Base-by-base conservation (phyloP, 2,329 filamentous ascomycete genomes). In the Ceratocystis cacaofunesta region DNA sequence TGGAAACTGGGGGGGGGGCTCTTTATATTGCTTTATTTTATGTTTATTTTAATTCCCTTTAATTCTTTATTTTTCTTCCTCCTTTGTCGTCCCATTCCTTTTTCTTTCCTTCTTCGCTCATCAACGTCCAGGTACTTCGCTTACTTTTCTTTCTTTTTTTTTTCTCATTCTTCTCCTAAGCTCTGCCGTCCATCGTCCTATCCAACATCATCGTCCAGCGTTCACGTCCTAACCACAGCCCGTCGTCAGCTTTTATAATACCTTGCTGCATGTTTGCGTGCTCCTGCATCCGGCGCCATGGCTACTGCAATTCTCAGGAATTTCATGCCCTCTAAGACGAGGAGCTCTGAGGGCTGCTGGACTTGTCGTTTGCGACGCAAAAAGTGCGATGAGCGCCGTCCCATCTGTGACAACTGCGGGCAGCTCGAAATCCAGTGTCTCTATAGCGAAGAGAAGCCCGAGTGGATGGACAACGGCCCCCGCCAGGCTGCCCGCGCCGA, bases 281-380 rank as follows among this genome's bases (percentile, higher is more conserved):
- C 36, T 41, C 36, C 48, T 22, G 12, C 48, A 19, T 19, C 48
- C 1, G 17, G 22, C 48, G 52, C 43, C 48, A 65, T 44, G 60
- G 52, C 64, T 28, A 61, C 66, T n/a, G 36, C 36, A 41, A 63
- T 67, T 58, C 50, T 67, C 19, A 58, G 66, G 17, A 67, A 65
- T 63, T 30, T 67, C 41, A 67, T 67, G 58, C 63, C 63, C 41
- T 67, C 64, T 7, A 68, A 68, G 62, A 41, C 66, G 15, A 64
- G 66, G 25, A 68, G 66, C 57, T 68, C 66, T 3, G 66, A 68
- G 28, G 81, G 81, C 67, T 85, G 82, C 71, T 85, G 81, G 81
- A 85, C 82, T 1, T 85, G 83, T 69, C 78, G 82, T 25, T 75
- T 85, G 10, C 79, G 83, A 22, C 80, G 80, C 69, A 86, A 85